Evolutionary conservation across 805 yeast species (phyloP), one percentile per base, ranked within the genome.

Genomic region (Kazachstania africana): DNA sequence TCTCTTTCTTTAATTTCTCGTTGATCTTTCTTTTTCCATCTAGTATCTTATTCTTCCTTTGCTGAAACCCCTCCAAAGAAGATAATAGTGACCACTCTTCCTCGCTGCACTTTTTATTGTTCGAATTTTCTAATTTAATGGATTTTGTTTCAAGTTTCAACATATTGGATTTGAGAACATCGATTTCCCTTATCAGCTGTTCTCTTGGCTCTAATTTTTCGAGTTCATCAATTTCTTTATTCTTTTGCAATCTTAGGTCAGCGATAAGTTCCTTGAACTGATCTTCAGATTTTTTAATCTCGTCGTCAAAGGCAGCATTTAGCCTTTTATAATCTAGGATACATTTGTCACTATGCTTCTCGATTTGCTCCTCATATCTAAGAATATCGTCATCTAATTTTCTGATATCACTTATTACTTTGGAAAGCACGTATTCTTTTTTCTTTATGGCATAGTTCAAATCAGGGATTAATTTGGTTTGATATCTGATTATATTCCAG

Each of bases 361-460:
- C n/a, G n/a, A n/a, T n/a, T n/a, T n/a, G n/a, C n/a, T n/a, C n/a
- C n/a, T n/a, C n/a, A n/a, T n/a, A n/a, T n/a, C n/a, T n/a, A n/a
- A n/a, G n/a, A n/a, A n/a, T n/a, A n/a, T n/a, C n/a, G n/a, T n/a
- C n/a, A n/a, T n/a, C n/a, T n/a, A n/a, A n/a, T n/a, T n/a, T n/a
- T n/a, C n/a, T n/a, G n/a, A n/a, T n/a, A n/a, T n/a, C n/a, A n/a
- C n/a, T n/a, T n/a, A n/a, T n/a, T n/a, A n/a, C n/a, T n/a, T n/a
- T n/a, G n/a, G n/a, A n/a, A n/a, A n/a, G n/a, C n/a, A n/a, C n/a
- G n/a, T n/a, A n/a, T n/a, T n/a, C n/a, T n/a, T n/a, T n/a, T n/a
- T 46, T 53, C n/a, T 43, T 40, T 3, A 48, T 41, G 12, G 46
- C 44, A 32, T 51, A 52, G 12, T 45, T 40, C 12, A 50, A 28